These are phyloP conservation scores for Acacia concinna DNA, from an alignment of 331 rosid species.

Conservation along the genomic window DNA sequence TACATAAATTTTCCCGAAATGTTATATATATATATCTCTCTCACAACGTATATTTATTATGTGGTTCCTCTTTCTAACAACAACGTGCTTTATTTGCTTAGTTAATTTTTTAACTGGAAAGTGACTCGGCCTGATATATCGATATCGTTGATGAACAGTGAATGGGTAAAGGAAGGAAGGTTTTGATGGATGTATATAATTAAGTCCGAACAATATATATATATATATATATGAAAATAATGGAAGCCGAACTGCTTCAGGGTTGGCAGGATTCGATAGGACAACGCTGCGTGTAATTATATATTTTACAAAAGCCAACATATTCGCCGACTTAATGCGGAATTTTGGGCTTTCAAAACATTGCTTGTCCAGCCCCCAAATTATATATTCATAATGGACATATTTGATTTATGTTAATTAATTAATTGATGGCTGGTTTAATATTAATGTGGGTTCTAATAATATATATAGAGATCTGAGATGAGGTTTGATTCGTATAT, in stretches of 20 bases:
- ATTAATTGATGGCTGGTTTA: background rate
- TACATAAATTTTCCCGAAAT: background rate
- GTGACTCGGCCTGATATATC: background rate
- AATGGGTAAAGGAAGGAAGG: background rate
- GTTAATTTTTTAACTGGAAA: background rate
- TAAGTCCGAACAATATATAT: too few species aligned
- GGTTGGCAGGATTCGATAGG: constrained; percentile 26
- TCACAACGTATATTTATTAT: background rate
- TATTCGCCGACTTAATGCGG: constrained; percentile 25
- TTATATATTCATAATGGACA: background rate
- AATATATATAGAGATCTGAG: background rate
- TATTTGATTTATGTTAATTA: background rate
- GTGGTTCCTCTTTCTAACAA: background rate
- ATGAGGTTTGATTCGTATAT: background rate
- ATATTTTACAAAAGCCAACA: constrained; percentile 20
- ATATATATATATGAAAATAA: background rate
- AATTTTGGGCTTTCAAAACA: constrained; percentile 32
- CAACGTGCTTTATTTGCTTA: background rate
- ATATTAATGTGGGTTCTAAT: background rate
- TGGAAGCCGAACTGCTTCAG: constrained; percentile 23
- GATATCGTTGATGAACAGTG: background rate
- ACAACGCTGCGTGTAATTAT: constrained; percentile 20
- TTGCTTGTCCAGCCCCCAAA: background rate
- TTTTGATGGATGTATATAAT: too few species aligned
- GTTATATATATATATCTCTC: background rate